These are phyloP conservation scores for Cryptococcus sp. DNA, from an alignment of 1,284 basidiomycete species.

Conservation along the genomic window DNA sequence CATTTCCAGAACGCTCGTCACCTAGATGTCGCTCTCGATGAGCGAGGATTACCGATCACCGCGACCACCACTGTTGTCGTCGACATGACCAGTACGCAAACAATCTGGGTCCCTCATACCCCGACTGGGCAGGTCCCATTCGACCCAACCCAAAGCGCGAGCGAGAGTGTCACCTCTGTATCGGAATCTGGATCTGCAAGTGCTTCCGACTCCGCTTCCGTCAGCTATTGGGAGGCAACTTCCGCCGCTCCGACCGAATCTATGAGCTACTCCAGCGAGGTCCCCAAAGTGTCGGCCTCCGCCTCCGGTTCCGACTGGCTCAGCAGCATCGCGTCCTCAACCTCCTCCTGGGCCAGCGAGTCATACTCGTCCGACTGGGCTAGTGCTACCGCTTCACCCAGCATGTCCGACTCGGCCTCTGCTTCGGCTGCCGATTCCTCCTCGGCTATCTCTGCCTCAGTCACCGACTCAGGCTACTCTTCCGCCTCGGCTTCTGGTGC, in stretches of 20 bases:
- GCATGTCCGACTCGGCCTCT: conserved; percentile 1
- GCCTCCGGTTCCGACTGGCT: background rate
- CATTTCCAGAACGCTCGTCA: background rate
- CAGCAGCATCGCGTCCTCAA: conserved; percentile 2
- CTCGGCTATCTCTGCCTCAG: conserved; percentile 1
- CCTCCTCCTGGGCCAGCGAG: conserved; percentile 7
- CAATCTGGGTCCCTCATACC: conserved; percentile 33
- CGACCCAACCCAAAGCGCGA: background rate
- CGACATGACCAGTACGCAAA: conserved; percentile 37
- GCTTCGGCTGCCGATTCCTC: conserved; percentile 5
- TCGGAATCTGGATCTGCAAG: conserved; percentile 6
- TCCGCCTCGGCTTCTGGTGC: conserved; percentile 33
- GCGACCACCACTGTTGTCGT: conserved; percentile 43
- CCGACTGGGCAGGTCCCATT: conserved; percentile 29
- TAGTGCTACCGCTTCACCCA: conserved; percentile 1
- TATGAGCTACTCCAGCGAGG: conserved; percentile 1
- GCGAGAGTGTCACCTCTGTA: background rate
- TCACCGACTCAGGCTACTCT: conserved; percentile 30
- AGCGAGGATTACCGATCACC: conserved; percentile 40
- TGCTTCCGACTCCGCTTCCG: conserved; percentile 6
- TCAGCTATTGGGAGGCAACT: conserved; percentile 1
- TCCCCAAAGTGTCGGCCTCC: background rate
- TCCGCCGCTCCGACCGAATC: conserved; percentile 9
- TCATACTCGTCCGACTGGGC: conserved; percentile 1
- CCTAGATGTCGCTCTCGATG: conserved; percentile 17